These are phyloP conservation scores for Teunomyces tritomae DNA, from an alignment of 805 yeast genomes.

Conservation along the genomic window DNA sequence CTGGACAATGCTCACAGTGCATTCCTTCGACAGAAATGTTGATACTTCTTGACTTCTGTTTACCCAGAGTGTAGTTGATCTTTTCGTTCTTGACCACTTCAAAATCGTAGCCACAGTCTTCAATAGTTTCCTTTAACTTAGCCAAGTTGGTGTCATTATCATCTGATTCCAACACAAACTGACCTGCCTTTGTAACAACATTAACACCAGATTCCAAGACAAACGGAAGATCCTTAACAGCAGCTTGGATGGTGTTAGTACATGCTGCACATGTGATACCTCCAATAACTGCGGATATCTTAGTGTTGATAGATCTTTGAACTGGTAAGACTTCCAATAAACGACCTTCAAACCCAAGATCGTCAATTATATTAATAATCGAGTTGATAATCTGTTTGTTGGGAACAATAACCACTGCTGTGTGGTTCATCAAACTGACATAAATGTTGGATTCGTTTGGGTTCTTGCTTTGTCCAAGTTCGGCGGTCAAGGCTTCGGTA, in stretches of 20 bases:
- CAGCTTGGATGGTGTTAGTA: conserved; percentile 51
- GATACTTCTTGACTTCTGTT: conserved; percentile 52
- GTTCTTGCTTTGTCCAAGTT: conserved; percentile 4
- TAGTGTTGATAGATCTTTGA: conserved; percentile 44
- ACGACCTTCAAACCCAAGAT: conserved; percentile 43
- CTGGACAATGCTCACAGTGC: conserved; percentile 72
- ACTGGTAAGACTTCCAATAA: conserved; percentile 61
- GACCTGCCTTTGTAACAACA: conserved; percentile 59
- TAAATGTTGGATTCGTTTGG: conserved; percentile 35
- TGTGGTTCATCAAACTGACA: conserved; percentile 50
- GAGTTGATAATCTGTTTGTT: conserved; percentile 45
- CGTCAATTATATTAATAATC: conserved; percentile 25
- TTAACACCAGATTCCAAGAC: conserved; percentile 54
- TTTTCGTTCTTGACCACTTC: conserved; percentile 43
- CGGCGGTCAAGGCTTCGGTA: conserved; percentile 24
- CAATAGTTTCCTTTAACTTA: conserved; percentile 49
- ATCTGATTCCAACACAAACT: conserved; percentile 52
- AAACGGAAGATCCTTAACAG: conserved; percentile 48
- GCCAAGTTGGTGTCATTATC: conserved; percentile 26
- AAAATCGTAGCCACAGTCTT: conserved; percentile 67
- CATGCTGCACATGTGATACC: conserved; percentile 80
- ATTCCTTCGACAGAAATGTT: conserved; percentile 60
- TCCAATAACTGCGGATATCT: conserved; percentile 60
- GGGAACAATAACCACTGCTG: conserved; percentile 53
- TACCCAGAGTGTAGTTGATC: conserved; percentile 46